phyloP scores from a whole-genome alignment of 208 protist species.

The Leishmania turanica region DNA sequence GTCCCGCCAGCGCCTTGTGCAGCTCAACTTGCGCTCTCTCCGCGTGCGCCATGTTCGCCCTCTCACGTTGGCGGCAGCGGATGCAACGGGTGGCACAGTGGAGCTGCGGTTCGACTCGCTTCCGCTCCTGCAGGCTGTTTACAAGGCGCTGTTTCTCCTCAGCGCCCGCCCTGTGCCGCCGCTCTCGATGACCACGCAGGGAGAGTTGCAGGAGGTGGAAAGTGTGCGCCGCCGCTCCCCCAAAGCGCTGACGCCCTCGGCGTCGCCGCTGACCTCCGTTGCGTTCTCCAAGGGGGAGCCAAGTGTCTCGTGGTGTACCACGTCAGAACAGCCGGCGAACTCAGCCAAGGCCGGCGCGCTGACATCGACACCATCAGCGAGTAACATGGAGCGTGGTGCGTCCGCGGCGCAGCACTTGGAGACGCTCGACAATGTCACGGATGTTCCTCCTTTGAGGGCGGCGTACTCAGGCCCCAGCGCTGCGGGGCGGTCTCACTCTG shows the following conservation, averaged over 20 bases:
- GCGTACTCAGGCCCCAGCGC: conserved; percentile 11
- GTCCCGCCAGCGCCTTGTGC: conserved; percentile 18
- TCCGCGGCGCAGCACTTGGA: background rate
- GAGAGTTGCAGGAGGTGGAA: conserved; percentile 10
- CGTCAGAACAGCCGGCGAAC: background rate
- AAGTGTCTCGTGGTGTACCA: background rate
- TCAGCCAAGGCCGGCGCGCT: too few species aligned
- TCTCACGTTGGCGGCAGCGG: conserved; percentile 21
- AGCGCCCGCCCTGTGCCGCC: conserved; percentile 14
- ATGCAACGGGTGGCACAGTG: conserved; percentile 16
- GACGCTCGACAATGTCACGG: conserved; percentile 25
- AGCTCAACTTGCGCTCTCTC: conserved; percentile 23
- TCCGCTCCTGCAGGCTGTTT: conserved; percentile 23
- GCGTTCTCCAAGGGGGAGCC: background rate
- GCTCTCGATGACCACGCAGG: conserved; percentile 16
- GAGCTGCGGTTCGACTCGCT: conserved; percentile 21
- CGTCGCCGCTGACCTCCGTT: background rate
- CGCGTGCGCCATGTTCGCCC: conserved; percentile 25
- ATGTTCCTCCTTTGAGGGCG: conserved; percentile 22
- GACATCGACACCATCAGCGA: background rate
- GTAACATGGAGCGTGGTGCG: background rate
- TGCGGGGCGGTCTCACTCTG: conserved; percentile 3
- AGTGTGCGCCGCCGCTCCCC: background rate
- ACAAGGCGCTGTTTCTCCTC: conserved; percentile 37
- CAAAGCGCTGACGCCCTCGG: background rate